These are phyloP conservation scores for Leucogyrophana mollusca DNA, from an alignment of 768 basidiomycete species.

Conservation along the genomic window DNA sequence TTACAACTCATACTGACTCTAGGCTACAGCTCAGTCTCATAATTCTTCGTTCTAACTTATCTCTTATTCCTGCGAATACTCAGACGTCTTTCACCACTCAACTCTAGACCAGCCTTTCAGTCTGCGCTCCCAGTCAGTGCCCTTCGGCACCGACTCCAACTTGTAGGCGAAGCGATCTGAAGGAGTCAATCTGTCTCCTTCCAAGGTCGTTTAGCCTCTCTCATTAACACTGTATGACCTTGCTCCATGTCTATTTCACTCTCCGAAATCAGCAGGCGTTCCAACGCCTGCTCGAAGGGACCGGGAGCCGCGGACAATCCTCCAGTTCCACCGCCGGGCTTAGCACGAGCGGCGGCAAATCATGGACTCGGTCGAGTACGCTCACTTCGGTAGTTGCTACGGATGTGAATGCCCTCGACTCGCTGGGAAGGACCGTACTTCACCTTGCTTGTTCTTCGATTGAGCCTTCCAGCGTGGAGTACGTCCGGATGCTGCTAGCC, in stretches of 20 bases:
- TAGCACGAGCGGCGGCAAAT: slow-evolving; percentile 53
- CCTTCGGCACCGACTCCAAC: slow-evolving; percentile 13
- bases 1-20: too few species aligned
- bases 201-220: slow-evolving; percentile 16
- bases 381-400: slow-evolving; percentile 25
- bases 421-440: slow-evolving; percentile 72
- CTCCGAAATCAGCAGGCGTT: slow-evolving; percentile 74
- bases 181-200: slow-evolving; percentile 24
- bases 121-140: slow-evolving; percentile 7
- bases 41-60: slow-evolving; percentile 1
- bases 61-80: too few species aligned
- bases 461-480: slow-evolving; percentile 68
- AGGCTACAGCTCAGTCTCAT: too few species aligned
- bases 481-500: slow-evolving; percentile 70
- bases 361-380: slow-evolving; percentile 52
- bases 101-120: too few species aligned
- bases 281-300: slow-evolving; percentile 66
- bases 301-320: slow-evolving; percentile 35
- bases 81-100: too few species aligned
- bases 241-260: slow-evolving; percentile 75
- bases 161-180: slow-evolving; percentile 19
- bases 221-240: slow-evolving; percentile 56
- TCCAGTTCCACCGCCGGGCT: slow-evolving; percentile 19
- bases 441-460: slow-evolving; percentile 74
- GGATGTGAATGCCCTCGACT: slow-evolving; percentile 74